These are phyloP conservation scores for Podospora conica DNA, from an alignment of 495 filamentous ascomycete genomes.

Conservation along the genomic window DNA sequence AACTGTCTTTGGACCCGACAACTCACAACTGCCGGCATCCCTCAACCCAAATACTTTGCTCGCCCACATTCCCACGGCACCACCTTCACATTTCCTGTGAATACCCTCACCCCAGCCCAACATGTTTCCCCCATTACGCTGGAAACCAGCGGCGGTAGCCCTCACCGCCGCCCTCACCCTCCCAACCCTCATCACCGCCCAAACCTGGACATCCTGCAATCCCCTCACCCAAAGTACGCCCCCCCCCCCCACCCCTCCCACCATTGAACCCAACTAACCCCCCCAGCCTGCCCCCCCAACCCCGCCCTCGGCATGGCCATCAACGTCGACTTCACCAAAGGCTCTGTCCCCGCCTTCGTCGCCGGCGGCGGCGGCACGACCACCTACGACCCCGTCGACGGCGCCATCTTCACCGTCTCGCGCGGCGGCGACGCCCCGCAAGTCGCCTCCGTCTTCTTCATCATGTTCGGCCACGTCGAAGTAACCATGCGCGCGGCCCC, in stretches of 20 bases:
- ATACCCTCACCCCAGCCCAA: not conserved
- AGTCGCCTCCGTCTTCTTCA: conserved; percentile 69
- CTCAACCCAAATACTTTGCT: not conserved
- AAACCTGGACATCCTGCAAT: conserved; percentile 34
- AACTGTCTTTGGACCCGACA: not conserved
- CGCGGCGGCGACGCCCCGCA: conserved; percentile 76
- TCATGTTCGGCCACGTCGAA: conserved; percentile 78
- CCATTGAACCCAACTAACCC: conserved; percentile 1
- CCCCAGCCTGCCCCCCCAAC: conserved; percentile 60
- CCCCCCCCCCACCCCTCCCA: not conserved
- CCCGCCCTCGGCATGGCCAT: conserved; percentile 76
- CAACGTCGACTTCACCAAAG: conserved; percentile 72
- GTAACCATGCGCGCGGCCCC: conserved; percentile 64
- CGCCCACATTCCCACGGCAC: not conserved
- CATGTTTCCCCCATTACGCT: conserved; percentile 10
- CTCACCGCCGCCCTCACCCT: conserved; percentile 12
- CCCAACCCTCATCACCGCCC: conserved; percentile 14
- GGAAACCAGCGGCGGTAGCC: conserved; percentile 18
- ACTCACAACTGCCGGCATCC: not conserved
- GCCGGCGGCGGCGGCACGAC: conserved; percentile 53
- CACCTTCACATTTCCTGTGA: not conserved
- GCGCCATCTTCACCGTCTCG: conserved; percentile 79
- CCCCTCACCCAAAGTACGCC: conserved; percentile 24
- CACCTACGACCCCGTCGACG: conserved; percentile 68
- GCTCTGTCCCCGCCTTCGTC: conserved; percentile 64